Percentiles rank a stretch among this genome's conserved stretches.
Evolutionary conservation across 2,329 filamentous ascomycete genomes (phyloP).

Genomic region (Fusarium scirpi): DNA sequence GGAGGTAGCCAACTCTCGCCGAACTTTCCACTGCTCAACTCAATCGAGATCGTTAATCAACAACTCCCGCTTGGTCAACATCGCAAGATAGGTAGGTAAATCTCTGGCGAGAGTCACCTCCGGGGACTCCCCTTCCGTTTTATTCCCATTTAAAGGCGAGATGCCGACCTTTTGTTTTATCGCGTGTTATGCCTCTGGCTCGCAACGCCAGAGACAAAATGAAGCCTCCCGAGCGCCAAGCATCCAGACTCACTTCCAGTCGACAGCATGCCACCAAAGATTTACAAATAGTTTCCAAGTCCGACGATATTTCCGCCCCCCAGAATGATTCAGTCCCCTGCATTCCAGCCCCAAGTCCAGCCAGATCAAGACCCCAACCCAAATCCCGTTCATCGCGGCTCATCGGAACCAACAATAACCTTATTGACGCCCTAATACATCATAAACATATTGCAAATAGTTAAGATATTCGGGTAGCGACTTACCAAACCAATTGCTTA

Average conservation of each 20-base stretch:
- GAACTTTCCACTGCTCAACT: neutral
- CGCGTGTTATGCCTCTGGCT: neutral
- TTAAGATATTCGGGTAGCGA: neutral
- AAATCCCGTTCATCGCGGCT: neutral
- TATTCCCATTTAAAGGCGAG: neutral
- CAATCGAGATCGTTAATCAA: neutral
- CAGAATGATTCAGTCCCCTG: rapidly evolving
- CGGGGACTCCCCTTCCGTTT: neutral
- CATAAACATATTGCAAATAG: neutral
- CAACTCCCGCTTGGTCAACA: rapidly evolving
- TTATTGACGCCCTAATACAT: neutral
- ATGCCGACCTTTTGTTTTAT: rapidly evolving
- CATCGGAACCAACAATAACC: neutral
- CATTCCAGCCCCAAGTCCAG: constrained; percentile 3
- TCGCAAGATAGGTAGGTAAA: neutral
- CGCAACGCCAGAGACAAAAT: neutral
- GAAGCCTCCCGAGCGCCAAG: neutral
- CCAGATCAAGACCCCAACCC: neutral
- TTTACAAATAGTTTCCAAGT: neutral
- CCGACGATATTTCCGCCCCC: neutral
- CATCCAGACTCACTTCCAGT: neutral
- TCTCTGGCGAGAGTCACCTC: too few relatives aligned
- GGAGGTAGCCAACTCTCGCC: neutral
- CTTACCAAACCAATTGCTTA: neutral
- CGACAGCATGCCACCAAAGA: rapidly evolving